phyloP scores from a whole-genome alignment of 2,329 filamentous ascomycete species.

The Aspergillus versicolor region DNA sequence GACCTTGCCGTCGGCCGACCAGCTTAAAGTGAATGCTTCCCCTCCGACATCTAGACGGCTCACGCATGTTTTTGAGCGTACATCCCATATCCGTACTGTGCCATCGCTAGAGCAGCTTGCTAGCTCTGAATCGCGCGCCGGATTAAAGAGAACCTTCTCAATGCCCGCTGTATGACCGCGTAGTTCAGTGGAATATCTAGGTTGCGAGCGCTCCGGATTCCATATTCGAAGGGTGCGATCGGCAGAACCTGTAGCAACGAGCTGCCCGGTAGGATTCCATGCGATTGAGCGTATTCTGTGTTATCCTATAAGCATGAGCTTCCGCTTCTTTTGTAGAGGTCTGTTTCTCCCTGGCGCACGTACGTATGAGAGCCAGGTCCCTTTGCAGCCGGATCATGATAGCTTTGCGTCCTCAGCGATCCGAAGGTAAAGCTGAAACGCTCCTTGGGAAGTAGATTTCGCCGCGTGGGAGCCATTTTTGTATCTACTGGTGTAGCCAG shows the following conservation, averaged over 20 bases:
- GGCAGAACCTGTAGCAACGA: conserved; percentile 84
- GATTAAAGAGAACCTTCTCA: conserved; percentile 52
- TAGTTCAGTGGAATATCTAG: conserved; percentile 49
- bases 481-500: conserved; percentile 16
- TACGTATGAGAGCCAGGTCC: conserved; percentile 59
- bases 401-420: conserved; percentile 68
- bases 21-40: conserved; percentile 50
- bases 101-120: conserved; percentile 52
- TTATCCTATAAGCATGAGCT: conserved; percentile 7
- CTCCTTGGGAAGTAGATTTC: conserved; percentile 58
- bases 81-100: conserved; percentile 52
- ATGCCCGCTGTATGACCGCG: conserved; percentile 48
- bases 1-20: conserved; percentile 49
- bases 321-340: not conserved
- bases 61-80: conserved; percentile 49
- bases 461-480: conserved; percentile 42
- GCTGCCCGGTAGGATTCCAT: conserved; percentile 82
- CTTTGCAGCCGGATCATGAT: conserved; percentile 62
- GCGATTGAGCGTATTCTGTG: conserved; percentile 72
- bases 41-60: conserved; percentile 50
- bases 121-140: conserved; percentile 49
- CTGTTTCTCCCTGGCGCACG: conserved; percentile 22
- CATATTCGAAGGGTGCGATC: conserved; percentile 90
- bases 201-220: conserved; percentile 61
- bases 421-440: conserved; percentile 67